Percentiles rank a stretch among this genome's conserved stretches.
Evolutionary conservation across 805 yeast species (phyloP).

Genomic region (Barnettozyma californica): DNA sequence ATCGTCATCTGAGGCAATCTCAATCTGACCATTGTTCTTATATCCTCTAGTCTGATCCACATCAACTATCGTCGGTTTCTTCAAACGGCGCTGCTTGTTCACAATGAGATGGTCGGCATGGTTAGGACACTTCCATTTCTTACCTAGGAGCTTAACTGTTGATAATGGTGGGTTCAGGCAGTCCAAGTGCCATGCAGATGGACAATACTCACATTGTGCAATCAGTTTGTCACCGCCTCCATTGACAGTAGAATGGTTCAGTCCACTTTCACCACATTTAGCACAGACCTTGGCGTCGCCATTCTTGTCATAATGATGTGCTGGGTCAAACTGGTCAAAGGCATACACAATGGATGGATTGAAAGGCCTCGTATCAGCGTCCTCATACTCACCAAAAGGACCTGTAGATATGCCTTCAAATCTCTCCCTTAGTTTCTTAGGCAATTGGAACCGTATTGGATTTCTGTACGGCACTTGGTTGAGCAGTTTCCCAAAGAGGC

Average conservation of each 20-base stretch:
- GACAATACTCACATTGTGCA: constrained; percentile 78
- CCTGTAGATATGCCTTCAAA: constrained; percentile 71
- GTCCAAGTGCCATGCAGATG: constrained; percentile 82
- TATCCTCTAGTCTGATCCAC: constrained; percentile 49
- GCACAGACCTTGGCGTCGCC: constrained; percentile 71
- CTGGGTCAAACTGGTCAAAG: constrained; percentile 53
- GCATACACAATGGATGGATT: constrained; percentile 38
- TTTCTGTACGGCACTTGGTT: constrained; percentile 53
- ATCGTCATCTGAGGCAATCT: constrained; percentile 41
- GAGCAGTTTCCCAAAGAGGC: constrained; percentile 52
- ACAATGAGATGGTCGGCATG: constrained; percentile 41
- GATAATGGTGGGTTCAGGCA: constrained; percentile 76
- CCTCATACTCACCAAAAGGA: constrained; percentile 65
- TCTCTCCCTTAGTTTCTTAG: constrained; percentile 59
- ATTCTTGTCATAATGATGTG: constrained; percentile 57
- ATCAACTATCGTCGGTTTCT: constrained; percentile 47
- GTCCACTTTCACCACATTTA: constrained; percentile 68
- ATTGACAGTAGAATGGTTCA: constrained; percentile 35
- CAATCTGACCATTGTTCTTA: constrained; percentile 52
- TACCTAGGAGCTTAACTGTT: constrained; percentile 65
- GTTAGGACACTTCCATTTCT: constrained; percentile 89
- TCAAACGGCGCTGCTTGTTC: constrained; percentile 41
- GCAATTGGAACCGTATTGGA: constrained; percentile 64
- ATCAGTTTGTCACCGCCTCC: constrained; percentile 44
- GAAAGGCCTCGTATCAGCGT: constrained; percentile 49